These are phyloP conservation scores for Talaromyces sp. DNA, from an alignment of 2,329 filamentous ascomycete species.

Conservation along the genomic window DNA sequence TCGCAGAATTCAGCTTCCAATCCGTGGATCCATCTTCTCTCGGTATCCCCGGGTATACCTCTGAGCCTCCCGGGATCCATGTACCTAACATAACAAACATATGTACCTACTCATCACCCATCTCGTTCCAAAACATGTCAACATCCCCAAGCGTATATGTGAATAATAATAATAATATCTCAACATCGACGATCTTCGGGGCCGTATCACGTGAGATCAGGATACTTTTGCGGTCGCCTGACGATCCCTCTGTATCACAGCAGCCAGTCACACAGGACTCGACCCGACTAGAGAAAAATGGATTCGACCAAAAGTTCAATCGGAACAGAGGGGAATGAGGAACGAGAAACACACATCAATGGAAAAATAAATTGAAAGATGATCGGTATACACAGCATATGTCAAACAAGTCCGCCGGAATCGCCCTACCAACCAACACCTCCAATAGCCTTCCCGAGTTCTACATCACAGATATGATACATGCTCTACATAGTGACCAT, in stretches of 20 bases:
- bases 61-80: no score
- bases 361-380: not conserved
- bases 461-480: conserved; percentile 13
- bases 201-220: no score
- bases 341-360: conserved; percentile 2
- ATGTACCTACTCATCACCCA: no score
- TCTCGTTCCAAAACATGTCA: no score
- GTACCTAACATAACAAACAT: no score
- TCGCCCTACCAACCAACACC: not conserved
- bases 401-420: not conserved
- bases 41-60: no score
- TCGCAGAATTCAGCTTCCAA: no score
- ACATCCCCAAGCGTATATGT: no score
- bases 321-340: conserved; percentile 2
- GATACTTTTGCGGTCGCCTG: not conserved
- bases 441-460: not conserved
- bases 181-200: no score
- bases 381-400: not conserved
- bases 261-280: conserved; percentile 16
- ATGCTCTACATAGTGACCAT: conserved; percentile 16
- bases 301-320: conserved; percentile 1
- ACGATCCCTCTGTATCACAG: not conserved
- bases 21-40: no score
- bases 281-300: not conserved
- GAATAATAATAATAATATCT: no score